Base-by-base conservation (phyloP, 2,329 filamentous ascomycete genomes). In the Fusarium anguioides region DNA sequence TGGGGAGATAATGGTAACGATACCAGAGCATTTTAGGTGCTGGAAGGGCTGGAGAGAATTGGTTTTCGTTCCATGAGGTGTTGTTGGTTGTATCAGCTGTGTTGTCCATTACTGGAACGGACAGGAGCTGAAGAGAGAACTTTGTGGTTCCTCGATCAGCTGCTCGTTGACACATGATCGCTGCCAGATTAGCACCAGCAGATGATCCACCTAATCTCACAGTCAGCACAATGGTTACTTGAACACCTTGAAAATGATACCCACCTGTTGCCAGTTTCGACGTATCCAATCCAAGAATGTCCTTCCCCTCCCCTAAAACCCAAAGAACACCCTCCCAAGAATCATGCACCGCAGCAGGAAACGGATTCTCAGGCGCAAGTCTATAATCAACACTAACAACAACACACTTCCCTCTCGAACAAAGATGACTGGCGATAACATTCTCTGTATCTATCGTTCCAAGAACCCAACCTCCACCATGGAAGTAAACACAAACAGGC, bases 321-420 rank as follows among this genome's bases (percentile, higher is more conserved):
- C 60, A 63, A 11, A 63, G 18, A 6, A 63, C 33, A 24, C 41
- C 58, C 15, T 63, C 60, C 50, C 60, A 63, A 1, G 50, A 63
- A 36, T 63, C 58, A 29, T 46, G 39, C 2, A 58, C 58, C 0
- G 58, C 50, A 7, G 58, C 60, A 27, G 58, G 60, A 2, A 57
- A 63, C 1, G 58, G 58, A 0, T 41, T 11, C 20, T 63, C 60
- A 2, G 50, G 58, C 1, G 50, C 50, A 1, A 63, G 8, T 2
- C 60, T 49, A 10, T 64, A 63, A 17, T 63, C 51, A 1, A 63
- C 58, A 6, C 37, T 24, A 15, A 63, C 44, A 20, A 63, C 59
- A 3, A 64, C 60, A 5, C 44, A 58, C 31, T 21, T 50, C 0
- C 39, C 50, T 5, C 50, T 53, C 4, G 51, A 33, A 2, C 58